These are phyloP conservation scores for Septoria petroselini DNA, from an alignment of 2,329 filamentous ascomycete genomes.

Conservation along the genomic window DNA sequence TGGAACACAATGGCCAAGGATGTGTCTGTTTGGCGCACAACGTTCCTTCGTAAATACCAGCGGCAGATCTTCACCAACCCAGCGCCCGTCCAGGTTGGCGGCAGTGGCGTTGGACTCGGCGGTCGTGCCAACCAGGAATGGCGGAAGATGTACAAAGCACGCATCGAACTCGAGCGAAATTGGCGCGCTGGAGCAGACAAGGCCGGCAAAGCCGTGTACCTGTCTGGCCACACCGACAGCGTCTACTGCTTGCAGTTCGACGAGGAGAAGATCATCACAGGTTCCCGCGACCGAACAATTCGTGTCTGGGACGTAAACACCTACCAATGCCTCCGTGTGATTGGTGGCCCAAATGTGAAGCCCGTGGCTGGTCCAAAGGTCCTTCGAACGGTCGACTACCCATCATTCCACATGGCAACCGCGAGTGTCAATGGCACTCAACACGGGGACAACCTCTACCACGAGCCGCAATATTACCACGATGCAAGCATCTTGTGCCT, in stretches of 20 bases:
- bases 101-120: conserved; percentile 50
- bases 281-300: conserved; percentile 91
- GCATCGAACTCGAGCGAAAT: conserved; percentile 69
- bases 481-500: conserved; percentile 90
- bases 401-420: conserved; percentile 40
- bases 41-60: conserved; percentile 58
- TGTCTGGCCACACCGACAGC: conserved; percentile 90
- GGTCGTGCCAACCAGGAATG: conserved; percentile 67
- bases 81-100: conserved; percentile 48
- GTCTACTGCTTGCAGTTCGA: conserved; percentile 99
- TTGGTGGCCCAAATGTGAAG: conserved; percentile 68
- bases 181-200: conserved; percentile 66
- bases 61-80: conserved; percentile 46
- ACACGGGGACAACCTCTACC: conserved; percentile 48
- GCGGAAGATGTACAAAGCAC: conserved; percentile 78
- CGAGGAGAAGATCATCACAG: conserved; percentile 95
- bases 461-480: conserved; percentile 61
- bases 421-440: conserved; percentile 49
- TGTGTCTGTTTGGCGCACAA: conserved; percentile 59
- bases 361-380: conserved; percentile 47
- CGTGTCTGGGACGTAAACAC: conserved; percentile 94
- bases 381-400: conserved; percentile 44
- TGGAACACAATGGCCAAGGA: conserved; percentile 58
- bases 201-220: conserved; percentile 76
- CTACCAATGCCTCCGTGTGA: conserved; percentile 77